These are phyloP conservation scores for Strobilomyces confusus DNA, from an alignment of 768 basidiomycete species.

Conservation along the genomic window DNA sequence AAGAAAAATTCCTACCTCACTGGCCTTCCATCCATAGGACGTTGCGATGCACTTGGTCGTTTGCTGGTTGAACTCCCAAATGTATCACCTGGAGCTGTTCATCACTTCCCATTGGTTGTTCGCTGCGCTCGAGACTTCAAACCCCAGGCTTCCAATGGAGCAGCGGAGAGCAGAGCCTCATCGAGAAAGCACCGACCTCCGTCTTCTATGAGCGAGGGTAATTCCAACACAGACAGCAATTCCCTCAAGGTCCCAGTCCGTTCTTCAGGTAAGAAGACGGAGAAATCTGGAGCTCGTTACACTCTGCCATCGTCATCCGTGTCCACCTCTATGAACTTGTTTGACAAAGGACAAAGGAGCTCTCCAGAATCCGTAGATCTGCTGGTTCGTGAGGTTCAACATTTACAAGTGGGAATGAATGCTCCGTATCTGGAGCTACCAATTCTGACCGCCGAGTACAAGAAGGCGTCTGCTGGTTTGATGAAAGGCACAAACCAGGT, in stretches of 20 bases:
- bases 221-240: too few species aligned
- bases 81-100: background rate
- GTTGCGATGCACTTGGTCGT: conserved; percentile 6
- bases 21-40: too few species aligned
- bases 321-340: background rate
- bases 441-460: conserved; percentile 6
- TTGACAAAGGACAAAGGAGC: background rate
- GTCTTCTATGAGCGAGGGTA: too few species aligned
- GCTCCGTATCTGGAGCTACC: background rate
- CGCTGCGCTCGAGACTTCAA: too few species aligned
- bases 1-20: too few species aligned
- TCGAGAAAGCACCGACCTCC: background rate
- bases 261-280: too few species aligned
- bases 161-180: background rate
- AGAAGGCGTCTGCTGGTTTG: too few species aligned
- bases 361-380: background rate
- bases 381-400: background rate
- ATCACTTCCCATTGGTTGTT: background rate
- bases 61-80: background rate
- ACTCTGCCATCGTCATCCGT: background rate
- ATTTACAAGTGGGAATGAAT: background rate
- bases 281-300: background rate
- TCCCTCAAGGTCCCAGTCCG: background rate
- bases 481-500: too few species aligned
- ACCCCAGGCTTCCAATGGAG: too few species aligned